These are phyloP conservation scores for Arxiozyma telluris DNA, from an alignment of 1,139 yeast species.

Conservation along the genomic window DNA sequence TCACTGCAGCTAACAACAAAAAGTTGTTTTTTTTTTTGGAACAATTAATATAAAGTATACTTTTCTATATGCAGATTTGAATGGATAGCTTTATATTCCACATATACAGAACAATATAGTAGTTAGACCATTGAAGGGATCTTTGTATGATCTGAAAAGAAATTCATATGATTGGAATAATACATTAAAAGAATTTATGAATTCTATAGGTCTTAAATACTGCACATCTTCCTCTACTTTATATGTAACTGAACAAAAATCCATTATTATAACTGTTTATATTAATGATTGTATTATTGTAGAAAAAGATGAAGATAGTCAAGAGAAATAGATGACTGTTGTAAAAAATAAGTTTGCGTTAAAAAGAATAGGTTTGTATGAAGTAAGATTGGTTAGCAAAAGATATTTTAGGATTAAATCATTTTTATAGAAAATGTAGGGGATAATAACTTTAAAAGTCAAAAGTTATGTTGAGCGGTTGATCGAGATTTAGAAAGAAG, in stretches of 20 bases:
- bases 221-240: constrained; percentile 4
- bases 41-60: constrained; percentile 6
- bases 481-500: not conserved
- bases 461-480: too few species aligned
- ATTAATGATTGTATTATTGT: constrained; percentile 6
- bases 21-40: not conserved
- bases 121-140: constrained; percentile 4
- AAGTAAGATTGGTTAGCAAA: not conserved
- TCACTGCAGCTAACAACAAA: constrained; percentile 5
- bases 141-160: constrained; percentile 7
- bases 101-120: not conserved
- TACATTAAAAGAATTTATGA: constrained; percentile 2
- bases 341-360: constrained; percentile 3
- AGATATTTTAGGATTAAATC: constrained; percentile 6
- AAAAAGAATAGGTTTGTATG: constrained; percentile 5
- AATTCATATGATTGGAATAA: constrained; percentile 6
- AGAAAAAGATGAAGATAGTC: not conserved
- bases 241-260: not conserved
- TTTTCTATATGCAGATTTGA: constrained; percentile 5
- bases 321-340: not conserved
- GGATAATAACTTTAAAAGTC: too few species aligned
- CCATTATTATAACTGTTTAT: constrained; percentile 2
- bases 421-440: not conserved
- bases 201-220: constrained; percentile 1
- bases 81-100: constrained; percentile 4